These are phyloP conservation scores for Pythium aristosporum DNA, from an alignment of 352 stramenopile species.

Conservation along the genomic window DNA sequence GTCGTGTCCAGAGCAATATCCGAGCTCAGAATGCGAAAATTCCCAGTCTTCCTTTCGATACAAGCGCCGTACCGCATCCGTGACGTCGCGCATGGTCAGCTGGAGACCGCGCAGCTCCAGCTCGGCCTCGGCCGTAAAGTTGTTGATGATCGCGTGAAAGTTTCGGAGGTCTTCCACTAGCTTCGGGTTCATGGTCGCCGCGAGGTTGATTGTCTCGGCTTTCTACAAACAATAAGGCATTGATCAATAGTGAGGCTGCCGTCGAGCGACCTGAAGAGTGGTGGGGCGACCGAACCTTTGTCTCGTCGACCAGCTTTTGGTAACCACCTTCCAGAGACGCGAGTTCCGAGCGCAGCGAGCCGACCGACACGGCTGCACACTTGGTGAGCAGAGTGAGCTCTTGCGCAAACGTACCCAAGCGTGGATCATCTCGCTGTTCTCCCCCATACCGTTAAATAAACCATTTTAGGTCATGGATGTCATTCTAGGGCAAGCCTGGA, in stretches of 20 bases:
- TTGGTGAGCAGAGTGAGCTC: background rate
- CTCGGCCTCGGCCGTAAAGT: conserved; percentile 10
- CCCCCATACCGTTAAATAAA: background rate
- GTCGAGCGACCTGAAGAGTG: too few species aligned
- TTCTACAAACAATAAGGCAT: background rate
- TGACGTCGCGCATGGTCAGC: background rate
- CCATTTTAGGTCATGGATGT: background rate
- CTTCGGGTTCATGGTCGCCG: background rate
- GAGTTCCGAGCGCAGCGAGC: conserved; percentile 1
- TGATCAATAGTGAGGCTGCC: background rate
- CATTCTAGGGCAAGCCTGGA: background rate
- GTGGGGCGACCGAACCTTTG: background rate
- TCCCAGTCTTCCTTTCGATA: too few species aligned
- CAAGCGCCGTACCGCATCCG: background rate
- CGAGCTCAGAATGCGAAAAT: too few species aligned
- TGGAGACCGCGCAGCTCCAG: conserved; percentile 4
- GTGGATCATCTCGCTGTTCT: background rate
- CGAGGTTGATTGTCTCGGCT: background rate
- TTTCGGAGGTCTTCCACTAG: background rate
- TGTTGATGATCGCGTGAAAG: background rate
- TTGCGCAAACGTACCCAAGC: background rate
- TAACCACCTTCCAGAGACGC: background rate
- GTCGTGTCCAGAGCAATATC: background rate
- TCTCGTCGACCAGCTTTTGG: background rate
- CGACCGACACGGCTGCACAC: background rate